These are phyloP conservation scores for Gyromitra esculenta DNA, from an alignment of 2,329 filamentous ascomycete species.

Conservation along the genomic window DNA sequence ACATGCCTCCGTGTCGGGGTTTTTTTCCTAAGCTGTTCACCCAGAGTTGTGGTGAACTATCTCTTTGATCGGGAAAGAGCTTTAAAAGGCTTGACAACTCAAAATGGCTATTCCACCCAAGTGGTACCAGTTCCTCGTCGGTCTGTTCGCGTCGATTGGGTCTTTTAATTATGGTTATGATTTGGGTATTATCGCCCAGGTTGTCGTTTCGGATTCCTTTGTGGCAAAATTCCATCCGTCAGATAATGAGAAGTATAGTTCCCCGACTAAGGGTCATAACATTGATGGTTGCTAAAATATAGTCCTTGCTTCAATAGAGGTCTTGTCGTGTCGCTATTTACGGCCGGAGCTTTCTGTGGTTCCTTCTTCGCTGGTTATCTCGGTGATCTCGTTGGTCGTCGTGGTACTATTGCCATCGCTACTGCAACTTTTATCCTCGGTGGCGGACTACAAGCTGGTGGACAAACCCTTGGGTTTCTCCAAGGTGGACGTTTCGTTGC, in stretches of 20 bases:
- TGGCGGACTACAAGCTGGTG: conserved; percentile 77
- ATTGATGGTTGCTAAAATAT: not conserved
- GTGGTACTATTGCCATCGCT: conserved; percentile 77
- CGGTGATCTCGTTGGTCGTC: conserved; percentile 74
- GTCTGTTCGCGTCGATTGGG: conserved; percentile 68
- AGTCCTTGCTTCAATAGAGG: conserved; percentile 63
- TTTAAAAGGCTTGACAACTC: conserved; percentile 3
- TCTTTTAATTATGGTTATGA: conserved; percentile 69
- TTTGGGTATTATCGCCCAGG: conserved; percentile 60
- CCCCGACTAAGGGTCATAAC: not conserved
- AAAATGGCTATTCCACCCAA: conserved; percentile 64
- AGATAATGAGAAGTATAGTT: conserved; percentile 60
- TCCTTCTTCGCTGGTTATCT: conserved; percentile 71
- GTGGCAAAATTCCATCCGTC: conserved; percentile 61
- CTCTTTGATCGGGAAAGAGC: not conserved
- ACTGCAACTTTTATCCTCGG: conserved; percentile 76
- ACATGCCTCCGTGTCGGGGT: not conserved
- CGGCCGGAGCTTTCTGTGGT: conserved; percentile 77
- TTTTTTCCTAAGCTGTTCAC: not conserved
- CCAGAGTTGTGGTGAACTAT: not conserved
- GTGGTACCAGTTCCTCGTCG: conserved; percentile 66
- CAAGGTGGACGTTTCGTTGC: conserved; percentile 76
- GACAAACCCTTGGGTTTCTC: conserved; percentile 68
- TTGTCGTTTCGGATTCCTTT: conserved; percentile 66
- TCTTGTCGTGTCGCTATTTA: conserved; percentile 80